These are phyloP conservation scores for Tilletia setariae DNA, from an alignment of 1,284 basidiomycete species.

Conservation along the genomic window DNA sequence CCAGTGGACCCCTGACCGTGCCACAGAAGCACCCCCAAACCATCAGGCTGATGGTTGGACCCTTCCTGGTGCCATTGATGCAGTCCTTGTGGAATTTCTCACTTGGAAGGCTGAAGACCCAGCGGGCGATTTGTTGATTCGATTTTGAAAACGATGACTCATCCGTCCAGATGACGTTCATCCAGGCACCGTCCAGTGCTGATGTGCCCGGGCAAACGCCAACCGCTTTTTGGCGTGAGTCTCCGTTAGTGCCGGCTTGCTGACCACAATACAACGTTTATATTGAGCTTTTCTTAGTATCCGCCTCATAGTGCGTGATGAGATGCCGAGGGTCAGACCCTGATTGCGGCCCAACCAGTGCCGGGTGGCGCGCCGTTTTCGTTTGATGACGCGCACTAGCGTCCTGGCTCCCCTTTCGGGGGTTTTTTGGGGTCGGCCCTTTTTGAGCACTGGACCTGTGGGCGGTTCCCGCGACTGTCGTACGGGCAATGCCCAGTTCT, in stretches of 20 bases:
- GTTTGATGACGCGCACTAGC: too few species aligned
- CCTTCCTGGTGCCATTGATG: background rate
- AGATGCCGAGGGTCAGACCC: too few species aligned
- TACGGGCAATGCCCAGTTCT: too few species aligned
- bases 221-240: background rate
- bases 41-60: background rate
- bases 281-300: too few species aligned
- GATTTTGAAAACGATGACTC: background rate
- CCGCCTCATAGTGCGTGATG: too few species aligned
- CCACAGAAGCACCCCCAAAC: conserved; percentile 7
- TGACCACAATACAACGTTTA: background rate
- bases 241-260: background rate
- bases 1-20: background rate
- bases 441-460: too few species aligned
- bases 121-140: background rate
- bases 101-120: background rate
- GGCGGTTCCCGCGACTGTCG: too few species aligned
- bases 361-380: too few species aligned
- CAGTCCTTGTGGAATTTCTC: conserved; percentile 11
- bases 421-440: too few species aligned
- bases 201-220: background rate
- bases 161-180: background rate
- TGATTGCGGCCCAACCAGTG: too few species aligned
- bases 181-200: conserved; percentile 6
- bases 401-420: too few species aligned